These are phyloP conservation scores for Calocybe gangraenosa DNA, from an alignment of 768 basidiomycete genomes.

Conservation along the genomic window DNA sequence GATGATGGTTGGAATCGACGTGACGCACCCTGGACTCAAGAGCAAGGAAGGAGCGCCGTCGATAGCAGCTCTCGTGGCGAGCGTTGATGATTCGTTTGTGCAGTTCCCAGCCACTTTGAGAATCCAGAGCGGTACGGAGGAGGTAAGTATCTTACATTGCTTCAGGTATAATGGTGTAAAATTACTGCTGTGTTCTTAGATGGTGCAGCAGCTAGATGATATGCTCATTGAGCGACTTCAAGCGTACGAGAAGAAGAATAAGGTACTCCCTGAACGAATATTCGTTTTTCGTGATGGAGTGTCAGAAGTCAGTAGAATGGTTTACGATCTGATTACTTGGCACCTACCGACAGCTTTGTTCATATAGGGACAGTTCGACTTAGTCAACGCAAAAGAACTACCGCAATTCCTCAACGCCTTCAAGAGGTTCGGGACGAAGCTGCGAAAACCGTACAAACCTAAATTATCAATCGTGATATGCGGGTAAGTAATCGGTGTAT, in stretches of 20 bases:
- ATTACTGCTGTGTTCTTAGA: constrained; percentile 38
- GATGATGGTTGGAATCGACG: constrained; percentile 85
- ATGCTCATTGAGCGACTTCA: constrained; percentile 74
- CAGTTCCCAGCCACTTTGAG: constrained; percentile 63
- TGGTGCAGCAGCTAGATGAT: constrained; percentile 57
- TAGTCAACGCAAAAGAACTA: constrained; percentile 56
- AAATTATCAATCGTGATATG: constrained; percentile 71
- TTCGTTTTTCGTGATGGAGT: constrained; percentile 80
- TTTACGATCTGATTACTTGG: background rate
- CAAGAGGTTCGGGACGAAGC: constrained; percentile 39
- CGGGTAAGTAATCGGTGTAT: constrained; percentile 39
- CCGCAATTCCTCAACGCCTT: constrained; percentile 61
- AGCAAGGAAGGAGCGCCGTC: constrained; percentile 73
- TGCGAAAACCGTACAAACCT: constrained; percentile 51
- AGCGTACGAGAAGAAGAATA: constrained; percentile 52
- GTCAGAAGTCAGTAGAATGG: constrained; percentile 52
- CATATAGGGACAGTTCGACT: constrained; percentile 69
- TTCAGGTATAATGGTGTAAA: background rate
- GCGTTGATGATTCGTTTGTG: constrained; percentile 61
- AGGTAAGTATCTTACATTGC: background rate
- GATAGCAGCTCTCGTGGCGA: constrained; percentile 81
- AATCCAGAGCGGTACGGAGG: background rate
- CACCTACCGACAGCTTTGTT: constrained; percentile 1
- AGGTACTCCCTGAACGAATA: constrained; percentile 59
- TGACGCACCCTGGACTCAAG: constrained; percentile 72